These are phyloP conservation scores for Cornus controversa DNA, from an alignment of 148 eudicot genomes.

Conservation along the genomic window DNA sequence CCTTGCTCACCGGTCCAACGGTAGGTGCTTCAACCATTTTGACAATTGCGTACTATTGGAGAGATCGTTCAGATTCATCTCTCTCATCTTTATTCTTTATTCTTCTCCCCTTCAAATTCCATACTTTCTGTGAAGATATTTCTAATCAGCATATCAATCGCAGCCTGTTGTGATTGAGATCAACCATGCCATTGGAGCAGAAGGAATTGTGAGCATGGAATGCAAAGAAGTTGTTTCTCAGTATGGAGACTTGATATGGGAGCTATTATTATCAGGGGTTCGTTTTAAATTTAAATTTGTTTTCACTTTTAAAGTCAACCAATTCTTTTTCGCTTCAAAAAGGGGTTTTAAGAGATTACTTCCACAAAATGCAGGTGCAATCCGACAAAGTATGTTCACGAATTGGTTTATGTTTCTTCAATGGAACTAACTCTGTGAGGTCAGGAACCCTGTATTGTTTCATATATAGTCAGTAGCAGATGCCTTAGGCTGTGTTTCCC, in stretches of 20 bases:
- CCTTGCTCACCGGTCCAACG: conserved; percentile 84
- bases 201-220: conserved; percentile 75
- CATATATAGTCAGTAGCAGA: too few relatives aligned
- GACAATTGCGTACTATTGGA: neutral
- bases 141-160: conserved; percentile 3
- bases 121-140: neutral
- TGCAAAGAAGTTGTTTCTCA: conserved; percentile 64
- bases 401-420: conserved; percentile 47
- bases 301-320: neutral
- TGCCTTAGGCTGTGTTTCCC: too few relatives aligned
- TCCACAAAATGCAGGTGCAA: conserved; percentile 45
- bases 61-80: neutral
- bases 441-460: conserved; percentile 1
- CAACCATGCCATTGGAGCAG: conserved; percentile 85
- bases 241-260: conserved; percentile 82
- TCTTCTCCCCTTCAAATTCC: neutral
- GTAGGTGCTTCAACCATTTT: conserved; percentile 31
- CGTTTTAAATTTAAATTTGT: conserved; percentile 13
- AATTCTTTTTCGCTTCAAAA: too few relatives aligned
- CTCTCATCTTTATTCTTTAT: neutral
- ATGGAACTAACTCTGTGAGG: conserved; percentile 44
- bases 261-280: conserved; percentile 73
- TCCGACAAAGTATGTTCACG: conserved; percentile 64
- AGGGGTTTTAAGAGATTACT: neutral
- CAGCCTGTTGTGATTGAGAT: conserved; percentile 70